Conservation (phyloP, 164 flowering plant genomes). For the Cinnamomum micranthum region DNA sequence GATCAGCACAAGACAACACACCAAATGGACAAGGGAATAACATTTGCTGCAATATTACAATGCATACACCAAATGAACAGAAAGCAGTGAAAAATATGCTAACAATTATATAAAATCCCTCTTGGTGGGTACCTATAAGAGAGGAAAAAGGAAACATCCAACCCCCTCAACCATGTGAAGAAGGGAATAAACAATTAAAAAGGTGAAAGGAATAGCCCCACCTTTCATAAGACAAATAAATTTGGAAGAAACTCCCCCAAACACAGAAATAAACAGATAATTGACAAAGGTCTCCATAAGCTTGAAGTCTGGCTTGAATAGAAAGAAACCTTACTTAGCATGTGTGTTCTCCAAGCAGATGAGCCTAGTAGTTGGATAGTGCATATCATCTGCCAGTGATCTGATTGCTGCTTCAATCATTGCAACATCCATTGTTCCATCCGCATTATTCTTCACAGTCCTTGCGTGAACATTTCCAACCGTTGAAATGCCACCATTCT, state of each 20-base stretch:
- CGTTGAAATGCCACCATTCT: conserved; percentile 91
- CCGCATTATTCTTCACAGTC: conserved; percentile 67
- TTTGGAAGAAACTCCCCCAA: neutral
- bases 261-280: neutral
- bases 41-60: neutral
- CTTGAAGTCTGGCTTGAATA: neutral
- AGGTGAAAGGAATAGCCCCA: neutral
- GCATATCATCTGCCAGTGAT: conserved; percentile 56
- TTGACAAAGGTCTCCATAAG: neutral
- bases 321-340: conserved; percentile 60
- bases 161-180: conserved; percentile 1
- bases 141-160: neutral
- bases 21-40: neutral
- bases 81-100: neutral
- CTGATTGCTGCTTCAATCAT: conserved; percentile 80
- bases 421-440: conserved; percentile 86
- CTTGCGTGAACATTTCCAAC: conserved; percentile 83
- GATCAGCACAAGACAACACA: neutral
- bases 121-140: neutral
- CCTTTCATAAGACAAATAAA: neutral
- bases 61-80: neutral
- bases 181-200: neutral
- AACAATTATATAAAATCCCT: neutral
- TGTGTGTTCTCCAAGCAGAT: conserved; percentile 94
- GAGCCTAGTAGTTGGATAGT: conserved; percentile 78